Conservation (phyloP, 768 basidiomycete species). For the Lyophyllum shimeji region DNA sequence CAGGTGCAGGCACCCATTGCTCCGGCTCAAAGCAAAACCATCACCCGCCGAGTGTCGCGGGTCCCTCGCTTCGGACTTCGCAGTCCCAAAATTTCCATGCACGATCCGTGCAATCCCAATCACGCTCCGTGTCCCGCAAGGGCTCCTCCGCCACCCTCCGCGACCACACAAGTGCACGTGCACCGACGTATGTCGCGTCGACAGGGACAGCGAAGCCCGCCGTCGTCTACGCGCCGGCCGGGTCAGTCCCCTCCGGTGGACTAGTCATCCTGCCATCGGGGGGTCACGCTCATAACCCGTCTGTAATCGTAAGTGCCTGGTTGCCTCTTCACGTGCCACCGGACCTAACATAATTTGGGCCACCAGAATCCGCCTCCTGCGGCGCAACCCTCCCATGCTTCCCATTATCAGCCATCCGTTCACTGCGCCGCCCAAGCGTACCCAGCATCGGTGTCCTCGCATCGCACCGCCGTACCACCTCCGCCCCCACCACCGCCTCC, state of each 20-base stretch:
- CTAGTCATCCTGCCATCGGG: conserved; percentile 11
- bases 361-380: neutral
- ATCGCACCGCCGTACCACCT: neutral
- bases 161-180: neutral
- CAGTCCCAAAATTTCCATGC: conserved; percentile 8
- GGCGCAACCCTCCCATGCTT: neutral
- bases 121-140: too few relatives aligned
- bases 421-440: neutral
- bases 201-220: conserved; percentile 2
- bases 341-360: neutral
- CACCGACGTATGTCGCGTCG: neutral
- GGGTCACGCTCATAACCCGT: neutral
- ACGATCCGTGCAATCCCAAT: too few relatives aligned
- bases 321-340: neutral
- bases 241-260: neutral
- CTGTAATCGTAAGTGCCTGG: conserved; percentile 5
- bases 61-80: neutral
- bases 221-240: conserved; percentile 8
- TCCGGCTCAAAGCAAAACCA: neutral
- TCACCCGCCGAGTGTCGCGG: neutral
- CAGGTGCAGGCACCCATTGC: neutral
- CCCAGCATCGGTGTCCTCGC: neutral
- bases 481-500: neutral
- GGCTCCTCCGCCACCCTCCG: neutral
- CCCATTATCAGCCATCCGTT: neutral